Percentiles rank a stretch among this genome's conserved stretches.
phyloP scores from a whole-genome alignment of 345 rosid species.

The Gossypium herbaceum region DNA sequence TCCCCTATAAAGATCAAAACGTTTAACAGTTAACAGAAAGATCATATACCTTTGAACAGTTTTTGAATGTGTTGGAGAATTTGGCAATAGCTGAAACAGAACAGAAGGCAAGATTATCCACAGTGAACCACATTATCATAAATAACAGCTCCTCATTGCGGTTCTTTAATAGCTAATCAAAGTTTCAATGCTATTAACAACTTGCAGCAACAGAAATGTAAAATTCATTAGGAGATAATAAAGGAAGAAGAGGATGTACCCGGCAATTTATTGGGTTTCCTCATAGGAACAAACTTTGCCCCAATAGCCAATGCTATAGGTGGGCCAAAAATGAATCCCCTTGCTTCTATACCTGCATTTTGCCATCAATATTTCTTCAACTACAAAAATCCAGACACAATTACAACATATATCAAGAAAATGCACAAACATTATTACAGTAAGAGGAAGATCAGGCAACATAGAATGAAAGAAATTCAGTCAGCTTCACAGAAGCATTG shows the following conservation, averaged over 20 bases:
- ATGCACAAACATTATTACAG: background rate
- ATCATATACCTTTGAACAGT: background rate
- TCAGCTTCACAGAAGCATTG: background rate
- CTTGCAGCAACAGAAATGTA: background rate
- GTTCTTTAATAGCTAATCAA: background rate
- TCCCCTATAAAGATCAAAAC: slow-evolving; percentile 45
- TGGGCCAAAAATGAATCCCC: slow-evolving; percentile 98
- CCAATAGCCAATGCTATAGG: slow-evolving; percentile 99
- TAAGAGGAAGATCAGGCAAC: background rate
- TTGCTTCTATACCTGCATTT: slow-evolving; percentile 83
- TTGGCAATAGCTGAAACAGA: background rate
- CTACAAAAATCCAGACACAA: background rate
- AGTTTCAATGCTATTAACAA: background rate
- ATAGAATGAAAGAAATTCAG: background rate
- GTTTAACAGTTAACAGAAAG: slow-evolving; percentile 3
- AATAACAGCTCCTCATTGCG: background rate
- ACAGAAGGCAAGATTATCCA: background rate
- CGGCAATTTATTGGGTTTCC: slow-evolving; percentile 94
- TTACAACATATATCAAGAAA: slow-evolving; percentile 6
- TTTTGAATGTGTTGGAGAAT: background rate
- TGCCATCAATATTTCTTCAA: background rate
- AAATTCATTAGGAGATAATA: background rate
- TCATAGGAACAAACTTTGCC: slow-evolving; percentile 96
- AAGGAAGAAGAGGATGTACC: slow-evolving; percentile 35
- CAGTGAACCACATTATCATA: background rate